A percentile compares a stretch with the other conserved stretches of the same genome.
Conservation (phyloP, 2,329 filamentous ascomycete species). For the Phaeophleospora eucalypticola region DNA sequence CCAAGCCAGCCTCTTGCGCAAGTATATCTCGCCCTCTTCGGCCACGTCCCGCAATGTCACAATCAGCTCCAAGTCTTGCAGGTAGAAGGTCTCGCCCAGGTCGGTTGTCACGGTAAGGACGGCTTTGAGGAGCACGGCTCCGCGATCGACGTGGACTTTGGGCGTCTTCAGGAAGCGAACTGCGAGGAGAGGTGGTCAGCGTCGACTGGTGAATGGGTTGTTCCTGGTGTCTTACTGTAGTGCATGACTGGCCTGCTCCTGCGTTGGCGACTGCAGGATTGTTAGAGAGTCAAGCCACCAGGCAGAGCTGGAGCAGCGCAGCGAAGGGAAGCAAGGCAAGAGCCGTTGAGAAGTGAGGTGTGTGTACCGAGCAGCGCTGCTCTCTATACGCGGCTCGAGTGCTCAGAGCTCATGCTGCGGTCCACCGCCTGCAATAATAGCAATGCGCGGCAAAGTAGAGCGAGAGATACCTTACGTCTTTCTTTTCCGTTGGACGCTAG, state of each 20-base stretch:
- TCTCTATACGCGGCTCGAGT: too few relatives aligned
- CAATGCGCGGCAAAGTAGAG: too few relatives aligned
- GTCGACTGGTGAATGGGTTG: not conserved
- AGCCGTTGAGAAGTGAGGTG: too few relatives aligned
- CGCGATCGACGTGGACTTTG: constrained; percentile 40
- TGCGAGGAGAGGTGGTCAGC: not conserved
- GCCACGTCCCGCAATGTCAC: constrained; percentile 35
- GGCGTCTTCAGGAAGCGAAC: constrained; percentile 66
- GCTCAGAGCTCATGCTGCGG: too few relatives aligned
- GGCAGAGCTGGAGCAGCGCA: too few relatives aligned
- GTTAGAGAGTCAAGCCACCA: constrained; percentile 6
- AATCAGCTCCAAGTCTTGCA: constrained; percentile 43
- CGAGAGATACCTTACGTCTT: too few relatives aligned
- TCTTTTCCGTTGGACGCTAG: not conserved
- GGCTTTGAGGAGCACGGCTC: constrained; percentile 43
- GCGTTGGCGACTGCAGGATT: not conserved
- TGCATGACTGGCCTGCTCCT: constrained; percentile 1
- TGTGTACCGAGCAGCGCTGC: too few relatives aligned
- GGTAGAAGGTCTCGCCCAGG: constrained; percentile 61
- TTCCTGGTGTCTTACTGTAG: constrained; percentile 7
- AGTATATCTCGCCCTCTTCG: constrained; percentile 37
- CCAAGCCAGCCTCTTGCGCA: constrained; percentile 45
- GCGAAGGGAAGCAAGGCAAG: too few relatives aligned
- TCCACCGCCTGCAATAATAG: too few relatives aligned
- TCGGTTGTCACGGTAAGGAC: constrained; percentile 65